Evolutionary conservation across 768 basidiomycete species (phyloP), one percentile per base, ranked within the genome.

Genomic region (Phylloporus arenicola): DNA sequence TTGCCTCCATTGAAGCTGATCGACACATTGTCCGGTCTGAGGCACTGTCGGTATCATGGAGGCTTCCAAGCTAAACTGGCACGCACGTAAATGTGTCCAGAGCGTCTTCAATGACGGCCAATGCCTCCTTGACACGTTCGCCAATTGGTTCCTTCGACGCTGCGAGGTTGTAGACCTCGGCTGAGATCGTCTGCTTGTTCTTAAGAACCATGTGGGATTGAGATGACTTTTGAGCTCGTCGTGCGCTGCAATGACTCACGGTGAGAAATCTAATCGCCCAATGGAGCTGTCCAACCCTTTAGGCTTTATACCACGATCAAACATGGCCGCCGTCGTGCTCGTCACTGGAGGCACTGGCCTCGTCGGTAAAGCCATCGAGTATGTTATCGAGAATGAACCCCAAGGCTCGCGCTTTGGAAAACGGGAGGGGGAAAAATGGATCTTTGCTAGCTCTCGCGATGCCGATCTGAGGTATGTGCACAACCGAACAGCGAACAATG

Each of bases 1-100:
- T 99, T 99, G 46, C 96, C 96, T 10, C 96, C 96, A 58, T 98
- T 99, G 73, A 97, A 99, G 68, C 93, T 96, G 52, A 99, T 75
- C 3, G 93, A 86, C 4, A 93, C 71, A 48, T 76, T 73, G 31
- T 85, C 80, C 61, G 79, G 75, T 44, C 91, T 89, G 66, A 50
- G 47, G 46, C 47, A 16, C 20, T 38, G 20, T 56, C 41, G 43
- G 52, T 35, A 53, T 57, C 48, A 43, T n/a, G 41, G 22, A n/a
- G 19, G 41, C 27, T 49, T 31, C 20, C 47, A 16, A 16, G 25
- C 22, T 42, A 48, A 42, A 51, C 58, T 29, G 57, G 53, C 52
- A 53, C 94, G 65, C 68, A 95, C 94, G 92, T 87, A 70, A 88
- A 82, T 50, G 75, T 73, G 55, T 88, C 81, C 41, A 99, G 64